These are phyloP conservation scores for Acanthamoeba pearcei DNA, from an alignment of 208 protist species.

Conservation along the genomic window DNA sequence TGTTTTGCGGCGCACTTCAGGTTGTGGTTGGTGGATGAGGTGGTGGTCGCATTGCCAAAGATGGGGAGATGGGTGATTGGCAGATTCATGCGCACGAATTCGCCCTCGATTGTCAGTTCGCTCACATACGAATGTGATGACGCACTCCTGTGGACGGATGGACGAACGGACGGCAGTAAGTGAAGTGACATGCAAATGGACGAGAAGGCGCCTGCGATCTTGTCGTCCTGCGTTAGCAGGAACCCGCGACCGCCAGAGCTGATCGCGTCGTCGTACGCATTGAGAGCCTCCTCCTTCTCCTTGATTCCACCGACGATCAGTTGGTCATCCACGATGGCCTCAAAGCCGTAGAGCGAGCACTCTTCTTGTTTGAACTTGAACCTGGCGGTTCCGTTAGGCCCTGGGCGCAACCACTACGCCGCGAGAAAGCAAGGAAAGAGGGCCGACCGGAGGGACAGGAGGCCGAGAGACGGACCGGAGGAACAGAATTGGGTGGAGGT, in stretches of 20 bases:
- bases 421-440: no score
- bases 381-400: not conserved
- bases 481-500: no score
- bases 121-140: no score
- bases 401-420: no score
- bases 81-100: slow-evolving; percentile 65
- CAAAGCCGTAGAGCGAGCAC: slow-evolving; percentile 46
- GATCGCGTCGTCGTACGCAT: slow-evolving; percentile 46
- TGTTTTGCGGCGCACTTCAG: no score
- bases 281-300: slow-evolving; percentile 51
- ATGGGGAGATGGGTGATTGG: slow-evolving; percentile 74
- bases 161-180: slow-evolving; percentile 61
- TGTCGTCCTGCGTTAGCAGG: slow-evolving; percentile 67
- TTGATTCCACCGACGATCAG: slow-evolving; percentile 50
- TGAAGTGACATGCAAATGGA: not conserved
- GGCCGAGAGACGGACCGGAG: no score
- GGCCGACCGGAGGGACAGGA: no score
- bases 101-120: slow-evolving; percentile 73
- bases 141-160: slow-evolving; percentile 9
- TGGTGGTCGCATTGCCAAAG: not conserved
- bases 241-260: slow-evolving; percentile 32
- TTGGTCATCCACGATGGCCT: slow-evolving; percentile 56
- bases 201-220: slow-evolving; percentile 54
- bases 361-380: slow-evolving; percentile 65
- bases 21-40: no score